These are phyloP conservation scores for Diaporthe batatas DNA, from an alignment of 2,329 filamentous ascomycete species.

Conservation along the genomic window DNA sequence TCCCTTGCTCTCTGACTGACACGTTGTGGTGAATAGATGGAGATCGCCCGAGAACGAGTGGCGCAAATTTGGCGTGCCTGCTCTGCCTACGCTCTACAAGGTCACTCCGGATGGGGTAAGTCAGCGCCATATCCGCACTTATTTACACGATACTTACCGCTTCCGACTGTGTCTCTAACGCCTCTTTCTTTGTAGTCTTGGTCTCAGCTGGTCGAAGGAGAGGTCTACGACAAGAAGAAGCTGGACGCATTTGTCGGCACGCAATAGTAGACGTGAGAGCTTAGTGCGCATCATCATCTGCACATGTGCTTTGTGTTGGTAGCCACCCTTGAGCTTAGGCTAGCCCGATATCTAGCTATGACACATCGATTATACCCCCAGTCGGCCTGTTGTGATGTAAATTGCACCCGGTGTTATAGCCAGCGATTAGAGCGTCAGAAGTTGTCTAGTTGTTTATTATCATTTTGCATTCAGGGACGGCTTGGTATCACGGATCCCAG, in stretches of 20 bases:
- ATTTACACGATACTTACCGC: accelerated
- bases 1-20: neutral
- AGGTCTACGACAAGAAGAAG: conserved; percentile 46
- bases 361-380: neutral
- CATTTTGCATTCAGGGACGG: too few species aligned
- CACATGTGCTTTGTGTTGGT: neutral
- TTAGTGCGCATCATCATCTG: neutral
- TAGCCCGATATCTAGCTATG: neutral
- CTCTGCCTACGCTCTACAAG: conserved; percentile 47
- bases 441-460: too few species aligned
- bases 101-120: conserved; percentile 45
- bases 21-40: conserved; percentile 44
- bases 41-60: conserved; percentile 45
- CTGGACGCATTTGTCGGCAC: conserved; percentile 44
- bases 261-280: conserved; percentile 4
- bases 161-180: conserved; percentile 9
- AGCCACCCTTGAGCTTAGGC: neutral
- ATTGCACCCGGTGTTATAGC: neutral
- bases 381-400: neutral
- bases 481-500: neutral
- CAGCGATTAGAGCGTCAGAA: too few species aligned
- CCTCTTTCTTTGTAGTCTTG: conserved; percentile 37
- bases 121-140: neutral
- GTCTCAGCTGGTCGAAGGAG: conserved; percentile 46
- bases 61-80: conserved; percentile 46